Base-by-base conservation (phyloP, 768 basidiomycete genomes). In the Leucocoprinus sp. region DNA sequence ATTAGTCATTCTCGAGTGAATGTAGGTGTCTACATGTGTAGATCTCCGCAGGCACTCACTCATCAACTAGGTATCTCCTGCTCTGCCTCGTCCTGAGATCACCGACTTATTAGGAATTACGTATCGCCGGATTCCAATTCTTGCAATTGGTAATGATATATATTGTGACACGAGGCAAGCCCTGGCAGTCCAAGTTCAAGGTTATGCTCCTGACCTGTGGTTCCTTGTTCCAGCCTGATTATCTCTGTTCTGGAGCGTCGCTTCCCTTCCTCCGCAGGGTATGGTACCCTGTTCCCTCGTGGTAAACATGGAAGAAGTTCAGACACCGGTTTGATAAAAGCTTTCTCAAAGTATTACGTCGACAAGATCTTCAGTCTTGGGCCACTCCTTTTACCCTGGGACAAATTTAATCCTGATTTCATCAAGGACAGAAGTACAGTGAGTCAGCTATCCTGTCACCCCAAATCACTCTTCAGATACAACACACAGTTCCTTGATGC, bases 61-160 rank as follows among this genome's bases (percentile, higher is more conserved):
- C 11, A 39, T 18, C 26, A 3, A 28, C 24, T n/a, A 81, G 77
- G 74, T 80, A 12, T 62, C 74, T 1, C 55, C 56, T 41, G 58
- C 64, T n/a, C 64, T 75, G 5, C 77, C 78, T 27, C 75, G 78
- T 11, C 73, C 77, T 5, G 78, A 75, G 55, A 68, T 81, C 40
- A 68, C 74, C 40, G 69, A 72, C 17, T 55, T 70, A 1, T 65
- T 72, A 5, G 79, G 77, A 2, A 60, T 81, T 8, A 61, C 62
- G 19, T 80, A 81, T 57, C 74, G 80, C 8, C 70, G 74, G 11
- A 76, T 82, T 19, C 78, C 78, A 8, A 63, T 81, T 18, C 66
- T 79, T 6, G 74, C 78, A 7, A 75, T 81, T 35, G 78, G 78
- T 11, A 75, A 72, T 52, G 77, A 80, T 53, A 63, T 80, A 2